A percentile compares a stretch with the other conserved stretches of the same genome.
phyloP scores from a whole-genome alignment of 1,284 basidiomycete species.

The Coniophora puteana region DNA sequence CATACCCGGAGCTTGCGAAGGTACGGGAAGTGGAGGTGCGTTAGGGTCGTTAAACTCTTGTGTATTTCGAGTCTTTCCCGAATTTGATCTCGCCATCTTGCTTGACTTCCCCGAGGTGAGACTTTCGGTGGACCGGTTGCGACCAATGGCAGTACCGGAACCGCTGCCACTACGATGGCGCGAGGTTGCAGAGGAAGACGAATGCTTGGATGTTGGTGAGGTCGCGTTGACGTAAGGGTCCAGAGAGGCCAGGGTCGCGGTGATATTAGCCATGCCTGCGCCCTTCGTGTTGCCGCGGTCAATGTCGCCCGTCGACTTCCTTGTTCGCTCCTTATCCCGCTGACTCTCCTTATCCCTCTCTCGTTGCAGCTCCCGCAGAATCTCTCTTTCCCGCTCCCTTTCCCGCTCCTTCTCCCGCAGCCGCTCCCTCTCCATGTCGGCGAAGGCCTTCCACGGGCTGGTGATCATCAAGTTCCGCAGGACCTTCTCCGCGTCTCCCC shows the following conservation, averaged over 20 bases:
- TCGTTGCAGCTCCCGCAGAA: not conserved
- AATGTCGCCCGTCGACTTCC: constrained; percentile 2
- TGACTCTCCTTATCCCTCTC: not conserved
- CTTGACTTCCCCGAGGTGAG: not conserved
- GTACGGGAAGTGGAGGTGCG: constrained; percentile 9
- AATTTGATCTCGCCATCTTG: not conserved
- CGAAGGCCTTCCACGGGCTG: constrained; percentile 26
- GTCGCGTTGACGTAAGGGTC: constrained; percentile 17
- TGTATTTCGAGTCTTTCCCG: not conserved
- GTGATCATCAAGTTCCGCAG: constrained; percentile 43
- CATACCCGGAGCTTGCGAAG: constrained; percentile 1
- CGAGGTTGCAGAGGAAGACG: too few relatives aligned
- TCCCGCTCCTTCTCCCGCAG: constrained; percentile 8
- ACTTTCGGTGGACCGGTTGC: not conserved
- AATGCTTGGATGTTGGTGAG: not conserved
- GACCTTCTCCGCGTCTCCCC: constrained; percentile 55
- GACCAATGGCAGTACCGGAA: not conserved
- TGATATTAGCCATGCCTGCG: constrained; percentile 2
- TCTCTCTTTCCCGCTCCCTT: constrained; percentile 19
- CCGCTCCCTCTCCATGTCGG: constrained; percentile 28
- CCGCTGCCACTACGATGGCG: too few relatives aligned
- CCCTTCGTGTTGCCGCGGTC: constrained; percentile 1
- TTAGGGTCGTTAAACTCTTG: constrained; percentile 1
- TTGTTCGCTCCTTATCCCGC: not conserved
- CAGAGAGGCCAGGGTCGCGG: constrained; percentile 15